Evolutionary conservation across 2,329 filamentous ascomycete species (phyloP).

Genomic region (Ophiocordyceps sinensis): DNA sequence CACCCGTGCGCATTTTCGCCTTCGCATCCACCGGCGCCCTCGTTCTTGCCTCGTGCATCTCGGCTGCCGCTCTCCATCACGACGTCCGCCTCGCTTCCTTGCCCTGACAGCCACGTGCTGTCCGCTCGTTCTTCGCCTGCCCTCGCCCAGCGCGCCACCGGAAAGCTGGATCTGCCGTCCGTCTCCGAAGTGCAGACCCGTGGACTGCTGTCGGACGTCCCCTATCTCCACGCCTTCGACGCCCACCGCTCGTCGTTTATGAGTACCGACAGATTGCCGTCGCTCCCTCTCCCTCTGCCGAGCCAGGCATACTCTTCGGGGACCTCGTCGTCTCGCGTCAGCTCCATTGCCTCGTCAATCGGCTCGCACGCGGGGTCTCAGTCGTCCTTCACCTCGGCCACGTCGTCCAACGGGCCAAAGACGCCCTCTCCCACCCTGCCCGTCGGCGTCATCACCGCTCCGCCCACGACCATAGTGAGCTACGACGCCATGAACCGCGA

Average conservation of each 20-base stretch:
- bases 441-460: conserved; percentile 24
- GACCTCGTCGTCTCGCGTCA: conserved; percentile 61
- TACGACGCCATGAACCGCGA: too few species aligned
- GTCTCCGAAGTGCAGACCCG: conserved; percentile 22
- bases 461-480: conserved; percentile 15
- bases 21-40: conserved; percentile 11
- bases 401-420: conserved; percentile 51
- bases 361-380: conserved; percentile 37
- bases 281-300: conserved; percentile 54
- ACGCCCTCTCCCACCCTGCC: conserved; percentile 61
- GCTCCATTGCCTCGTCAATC: conserved; percentile 52
- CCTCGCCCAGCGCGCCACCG: conserved; percentile 38
- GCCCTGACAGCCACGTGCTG: conserved; percentile 3
- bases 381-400: conserved; percentile 38
- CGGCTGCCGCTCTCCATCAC: conserved; percentile 5
- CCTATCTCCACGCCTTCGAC: conserved; percentile 44
- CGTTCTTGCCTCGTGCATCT: background rate
- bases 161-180: conserved; percentile 89
- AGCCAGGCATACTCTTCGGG: conserved; percentile 57
- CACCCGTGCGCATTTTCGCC: too few species aligned
- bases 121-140: conserved; percentile 18
- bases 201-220: background rate
- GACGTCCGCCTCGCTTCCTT: conserved; percentile 1
- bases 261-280: conserved; percentile 55
- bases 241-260: conserved; percentile 48